phyloP scores from a whole-genome alignment of 768 basidiomycete species.

The Mycena pura region DNA sequence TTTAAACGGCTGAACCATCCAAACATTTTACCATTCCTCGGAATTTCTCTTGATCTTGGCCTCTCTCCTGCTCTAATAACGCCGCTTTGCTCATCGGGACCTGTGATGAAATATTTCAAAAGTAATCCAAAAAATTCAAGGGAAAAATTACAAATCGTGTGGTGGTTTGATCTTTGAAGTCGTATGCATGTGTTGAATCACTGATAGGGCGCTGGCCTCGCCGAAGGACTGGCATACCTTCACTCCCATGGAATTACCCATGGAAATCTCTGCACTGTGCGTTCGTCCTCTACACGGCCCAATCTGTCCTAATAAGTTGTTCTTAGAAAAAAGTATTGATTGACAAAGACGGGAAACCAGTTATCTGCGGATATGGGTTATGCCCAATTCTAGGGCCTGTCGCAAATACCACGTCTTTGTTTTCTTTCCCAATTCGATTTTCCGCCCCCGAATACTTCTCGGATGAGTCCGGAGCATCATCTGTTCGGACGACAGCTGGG shows the following conservation, averaged over 20 bases:
- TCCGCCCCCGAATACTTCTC: constrained; percentile 21
- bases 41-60: constrained; percentile 16
- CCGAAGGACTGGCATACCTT: constrained; percentile 22
- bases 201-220: constrained; percentile 10
- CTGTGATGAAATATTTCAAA: constrained; percentile 19
- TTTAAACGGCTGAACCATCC: constrained; percentile 13
- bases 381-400: not conserved
- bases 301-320: not conserved
- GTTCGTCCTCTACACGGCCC: not conserved
- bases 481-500: not conserved
- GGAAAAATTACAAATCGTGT: constrained; percentile 15
- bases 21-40: constrained; percentile 18
- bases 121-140: not conserved
- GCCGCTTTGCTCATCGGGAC: constrained; percentile 12
- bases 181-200: not conserved
- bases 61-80: constrained; percentile 22
- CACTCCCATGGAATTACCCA: constrained; percentile 24
- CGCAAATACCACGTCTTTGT: constrained; percentile 4
- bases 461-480: not conserved
- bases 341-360: not conserved
- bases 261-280: constrained; percentile 23
- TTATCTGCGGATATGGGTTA: constrained; percentile 19
- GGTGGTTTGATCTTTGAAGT: not conserved
- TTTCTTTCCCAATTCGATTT: constrained; percentile 13
- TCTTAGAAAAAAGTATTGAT: constrained; percentile 22